Evolutionary conservation across 345 rosid genomes (phyloP).

Genomic region (Gossypium raimondii): DNA sequence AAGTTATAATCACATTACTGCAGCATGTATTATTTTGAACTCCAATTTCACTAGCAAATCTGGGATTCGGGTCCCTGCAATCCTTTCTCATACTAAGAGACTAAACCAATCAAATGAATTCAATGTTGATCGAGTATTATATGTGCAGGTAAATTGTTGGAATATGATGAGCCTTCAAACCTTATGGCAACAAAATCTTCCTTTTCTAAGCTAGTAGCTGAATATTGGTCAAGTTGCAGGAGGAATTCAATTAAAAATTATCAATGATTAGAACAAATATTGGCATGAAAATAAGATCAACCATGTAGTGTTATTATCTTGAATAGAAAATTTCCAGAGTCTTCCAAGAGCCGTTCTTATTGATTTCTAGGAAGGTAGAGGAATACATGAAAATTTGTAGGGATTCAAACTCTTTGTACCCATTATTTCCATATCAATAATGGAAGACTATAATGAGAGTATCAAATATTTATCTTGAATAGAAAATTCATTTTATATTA

Average conservation of each 20-base stretch:
- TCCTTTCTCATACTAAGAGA: too few species aligned
- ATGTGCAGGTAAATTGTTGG: conserved; percentile 51
- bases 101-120: not conserved
- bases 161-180: conserved; percentile 62
- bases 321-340: too few species aligned
- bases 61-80: not conserved
- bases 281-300: not conserved
- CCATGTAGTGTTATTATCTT: not conserved
- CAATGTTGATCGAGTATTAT: not conserved
- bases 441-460: not conserved
- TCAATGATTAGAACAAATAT: not conserved
- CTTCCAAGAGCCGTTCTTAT: too few species aligned
- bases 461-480: too few species aligned
- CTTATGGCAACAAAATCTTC: conserved; percentile 62
- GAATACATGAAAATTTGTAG: not conserved
- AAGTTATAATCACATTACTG: not conserved
- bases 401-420: not conserved
- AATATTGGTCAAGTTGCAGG: conserved; percentile 71
- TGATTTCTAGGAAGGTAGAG: not conserved
- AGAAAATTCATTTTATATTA: too few species aligned
- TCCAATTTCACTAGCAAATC: not conserved
- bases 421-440: not conserved
- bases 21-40: not conserved
- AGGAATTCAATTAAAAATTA: conserved; percentile 25
- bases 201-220: conserved; percentile 71